Evolutionary conservation across 2,329 filamentous ascomycete species (phyloP).

Genomic region (Plectosphaerella plurivora): DNA sequence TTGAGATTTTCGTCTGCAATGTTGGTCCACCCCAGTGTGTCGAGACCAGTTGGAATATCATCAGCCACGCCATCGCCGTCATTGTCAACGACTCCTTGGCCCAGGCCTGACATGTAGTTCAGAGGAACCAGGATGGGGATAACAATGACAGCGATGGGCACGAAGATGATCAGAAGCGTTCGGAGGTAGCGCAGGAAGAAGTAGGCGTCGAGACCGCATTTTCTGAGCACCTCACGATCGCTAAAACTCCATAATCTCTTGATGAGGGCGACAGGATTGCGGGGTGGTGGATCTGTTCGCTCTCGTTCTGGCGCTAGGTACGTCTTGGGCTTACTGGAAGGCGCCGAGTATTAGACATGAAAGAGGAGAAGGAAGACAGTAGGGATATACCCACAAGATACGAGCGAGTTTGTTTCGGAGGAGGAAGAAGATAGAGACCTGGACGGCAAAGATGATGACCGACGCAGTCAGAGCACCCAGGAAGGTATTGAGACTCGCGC

Average conservation of each 20-base stretch:
- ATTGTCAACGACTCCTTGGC: conserved; percentile 42
- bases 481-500: conserved; percentile 51
- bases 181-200: conserved; percentile 89
- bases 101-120: conserved; percentile 70
- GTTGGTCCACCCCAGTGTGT: conserved; percentile 85
- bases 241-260: conserved; percentile 61
- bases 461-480: conserved; percentile 61
- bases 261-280: conserved; percentile 45
- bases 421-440: conserved; percentile 67
- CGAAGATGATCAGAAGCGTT: conserved; percentile 80
- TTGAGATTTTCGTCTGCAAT: conserved; percentile 60
- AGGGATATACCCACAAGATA: conserved; percentile 64
- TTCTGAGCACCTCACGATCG: conserved; percentile 82
- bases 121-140: conserved; percentile 83
- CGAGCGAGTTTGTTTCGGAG: conserved; percentile 73
- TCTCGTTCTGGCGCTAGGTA: conserved; percentile 83
- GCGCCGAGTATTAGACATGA: conserved; percentile 8
- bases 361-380: background rate
- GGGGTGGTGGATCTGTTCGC: conserved; percentile 70
- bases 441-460: conserved; percentile 57
- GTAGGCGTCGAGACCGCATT: conserved; percentile 94
- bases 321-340: conserved; percentile 68
- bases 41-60: conserved; percentile 53
- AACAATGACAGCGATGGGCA: conserved; percentile 73
- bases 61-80: conserved; percentile 12